These are phyloP conservation scores for Stachybotrys echinatus DNA, from an alignment of 2,329 filamentous ascomycete genomes.

Conservation along the genomic window DNA sequence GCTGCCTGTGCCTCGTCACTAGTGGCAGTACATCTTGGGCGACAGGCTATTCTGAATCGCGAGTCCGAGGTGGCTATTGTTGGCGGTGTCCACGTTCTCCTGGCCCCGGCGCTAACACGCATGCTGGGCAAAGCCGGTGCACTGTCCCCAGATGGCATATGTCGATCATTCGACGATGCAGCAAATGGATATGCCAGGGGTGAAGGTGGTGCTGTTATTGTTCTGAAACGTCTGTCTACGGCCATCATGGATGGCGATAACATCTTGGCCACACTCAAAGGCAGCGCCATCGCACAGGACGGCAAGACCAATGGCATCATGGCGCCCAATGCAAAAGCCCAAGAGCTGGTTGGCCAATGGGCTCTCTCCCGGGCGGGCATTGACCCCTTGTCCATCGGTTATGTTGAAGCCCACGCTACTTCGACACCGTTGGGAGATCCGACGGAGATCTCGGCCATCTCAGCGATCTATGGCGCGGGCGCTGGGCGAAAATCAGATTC, in stretches of 20 bases:
- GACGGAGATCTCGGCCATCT: conserved; percentile 1
- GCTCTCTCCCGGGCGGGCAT: neutral
- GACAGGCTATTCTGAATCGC: neutral
- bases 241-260: conserved; percentile 26
- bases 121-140: conserved; percentile 5
- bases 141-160: conserved; percentile 3
- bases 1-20: conserved; percentile 1
- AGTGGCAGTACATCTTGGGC: conserved; percentile 1
- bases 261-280: conserved; percentile 3
- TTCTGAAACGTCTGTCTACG: conserved; percentile 35
- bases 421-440: neutral
- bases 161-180: conserved; percentile 17
- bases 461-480: neutral
- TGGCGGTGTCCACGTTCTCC: conserved; percentile 1
- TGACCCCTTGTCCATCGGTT: neutral
- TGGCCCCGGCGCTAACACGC: neutral
- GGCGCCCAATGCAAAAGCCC: conserved; percentile 1
- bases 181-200: conserved; percentile 45
- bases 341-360: neutral
- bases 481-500: neutral
- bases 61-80: conserved; percentile 1
- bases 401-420: neutral
- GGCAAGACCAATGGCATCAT: conserved; percentile 2
- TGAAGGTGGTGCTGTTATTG: conserved; percentile 37
- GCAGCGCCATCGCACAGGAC: conserved; percentile 1